Conservation (phyloP, 345 rosid genomes). For the Viola odorata region DNA sequence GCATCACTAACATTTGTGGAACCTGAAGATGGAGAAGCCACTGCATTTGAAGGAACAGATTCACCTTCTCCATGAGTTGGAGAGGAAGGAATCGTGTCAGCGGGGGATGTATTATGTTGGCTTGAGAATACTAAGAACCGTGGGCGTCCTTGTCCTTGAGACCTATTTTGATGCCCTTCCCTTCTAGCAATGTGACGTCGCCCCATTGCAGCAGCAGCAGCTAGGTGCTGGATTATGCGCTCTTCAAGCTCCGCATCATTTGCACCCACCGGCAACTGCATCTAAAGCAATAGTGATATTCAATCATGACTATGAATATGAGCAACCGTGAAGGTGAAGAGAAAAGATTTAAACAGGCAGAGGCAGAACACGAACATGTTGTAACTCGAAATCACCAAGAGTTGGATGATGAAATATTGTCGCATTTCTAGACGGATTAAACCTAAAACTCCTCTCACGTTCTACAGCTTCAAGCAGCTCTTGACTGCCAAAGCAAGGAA, state of each 20-base stretch:
- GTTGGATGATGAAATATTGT: constrained; percentile 92
- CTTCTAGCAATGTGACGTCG: constrained; percentile 75
- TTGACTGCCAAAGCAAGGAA: constrained; percentile 49
- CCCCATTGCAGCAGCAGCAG: constrained; percentile 98
- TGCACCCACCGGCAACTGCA: constrained; percentile 69
- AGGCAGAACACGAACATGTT: constrained; percentile 56
- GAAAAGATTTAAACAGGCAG: constrained; percentile 9
- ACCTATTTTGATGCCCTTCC: constrained; percentile 74
- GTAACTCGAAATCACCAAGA: constrained; percentile 88
- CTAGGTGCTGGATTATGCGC: constrained; percentile 89
- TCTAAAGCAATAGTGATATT: not conserved
- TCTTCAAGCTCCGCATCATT: constrained; percentile 91
- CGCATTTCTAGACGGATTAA: constrained; percentile 70
- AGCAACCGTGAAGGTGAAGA: not conserved
- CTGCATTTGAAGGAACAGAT: constrained; percentile 27
- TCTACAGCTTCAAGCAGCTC: constrained; percentile 86
- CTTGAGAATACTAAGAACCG: constrained; percentile 74
- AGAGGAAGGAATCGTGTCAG: constrained; percentile 50
- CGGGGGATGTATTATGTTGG: constrained; percentile 43
- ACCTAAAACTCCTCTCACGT: constrained; percentile 72
- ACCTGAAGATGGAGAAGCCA: constrained; percentile 44
- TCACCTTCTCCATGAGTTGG: constrained; percentile 53
- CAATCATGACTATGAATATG: not conserved
- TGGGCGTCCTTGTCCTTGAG: constrained; percentile 66
- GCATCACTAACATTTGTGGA: constrained; percentile 35